Percentiles rank a stretch among this genome's conserved stretches.
phyloP scores from a whole-genome alignment of 129 eudicot genomes.

The Ambrosia trifida region DNA sequence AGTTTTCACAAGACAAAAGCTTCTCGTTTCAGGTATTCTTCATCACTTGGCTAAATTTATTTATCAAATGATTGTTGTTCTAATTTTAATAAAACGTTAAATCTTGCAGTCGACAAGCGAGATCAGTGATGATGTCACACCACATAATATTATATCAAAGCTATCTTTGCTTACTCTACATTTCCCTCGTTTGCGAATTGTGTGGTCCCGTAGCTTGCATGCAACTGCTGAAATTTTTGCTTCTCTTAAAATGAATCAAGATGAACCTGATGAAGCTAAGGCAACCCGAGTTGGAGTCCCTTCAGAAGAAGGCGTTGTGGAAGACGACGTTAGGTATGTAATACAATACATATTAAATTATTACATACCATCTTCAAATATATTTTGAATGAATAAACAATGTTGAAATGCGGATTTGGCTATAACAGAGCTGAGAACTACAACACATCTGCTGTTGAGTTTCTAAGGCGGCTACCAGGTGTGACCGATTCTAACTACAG shows the following conservation, averaged over 20 bases:
- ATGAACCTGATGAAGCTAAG: conserved; percentile 94
- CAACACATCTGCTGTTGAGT: conserved; percentile 94
- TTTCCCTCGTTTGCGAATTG: conserved; percentile 89
- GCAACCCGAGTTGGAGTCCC: conserved; percentile 96
- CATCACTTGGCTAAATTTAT: neutral
- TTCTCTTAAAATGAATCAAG: conserved; percentile 84
- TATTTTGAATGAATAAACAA: neutral
- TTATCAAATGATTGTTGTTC: neutral
- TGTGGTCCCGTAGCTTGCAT: conserved; percentile 98
- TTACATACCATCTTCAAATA: neutral
- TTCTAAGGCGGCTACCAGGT: conserved; percentile 90
- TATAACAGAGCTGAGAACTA: conserved; percentile 81
- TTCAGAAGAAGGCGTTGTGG: conserved; percentile 88
- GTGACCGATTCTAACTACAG: conserved; percentile 91
- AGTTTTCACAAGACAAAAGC: conserved; percentile 98
- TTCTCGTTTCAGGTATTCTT: conserved; percentile 78
- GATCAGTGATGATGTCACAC: conserved; percentile 87
- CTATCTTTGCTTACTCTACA: conserved; percentile 79
- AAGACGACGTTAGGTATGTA: conserved; percentile 79
- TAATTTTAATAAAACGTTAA: conserved; percentile 7
- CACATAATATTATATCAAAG: conserved; percentile 79
- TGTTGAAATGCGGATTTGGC: neutral
- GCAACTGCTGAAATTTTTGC: conserved; percentile 97
- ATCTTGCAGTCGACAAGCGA: conserved; percentile 79
- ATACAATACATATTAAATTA: neutral